These are phyloP conservation scores for Vanilla planifolia DNA, from an alignment of 106 monocot genomes.

Conservation along the genomic window DNA sequence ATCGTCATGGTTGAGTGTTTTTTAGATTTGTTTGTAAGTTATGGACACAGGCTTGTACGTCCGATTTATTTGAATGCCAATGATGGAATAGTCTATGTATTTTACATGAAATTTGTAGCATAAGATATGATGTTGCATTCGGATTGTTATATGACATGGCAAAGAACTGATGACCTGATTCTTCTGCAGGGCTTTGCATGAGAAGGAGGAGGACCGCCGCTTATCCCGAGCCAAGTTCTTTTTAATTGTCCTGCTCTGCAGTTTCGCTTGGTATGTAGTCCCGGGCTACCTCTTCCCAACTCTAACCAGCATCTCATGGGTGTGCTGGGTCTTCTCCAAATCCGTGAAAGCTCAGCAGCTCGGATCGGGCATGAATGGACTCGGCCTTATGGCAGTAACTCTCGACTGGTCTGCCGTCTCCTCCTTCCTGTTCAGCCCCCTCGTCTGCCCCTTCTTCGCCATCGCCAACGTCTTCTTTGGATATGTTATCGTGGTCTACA, in stretches of 20 bases:
- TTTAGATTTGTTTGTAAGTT: no score
- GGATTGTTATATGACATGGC: no score
- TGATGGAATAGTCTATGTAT: no score
- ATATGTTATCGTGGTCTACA: constrained; percentile 45
- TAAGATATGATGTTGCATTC: no score
- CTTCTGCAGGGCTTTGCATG: constrained; percentile 75
- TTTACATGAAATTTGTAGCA: no score
- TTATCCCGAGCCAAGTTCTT: constrained; percentile 91
- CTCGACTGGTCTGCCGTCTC: constrained; percentile 78
- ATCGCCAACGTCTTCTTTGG: constrained; percentile 74
- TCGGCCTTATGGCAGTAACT: constrained; percentile 74
- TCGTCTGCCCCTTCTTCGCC: constrained; percentile 84
- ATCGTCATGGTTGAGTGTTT: no score
- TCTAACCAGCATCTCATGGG: constrained; percentile 68
- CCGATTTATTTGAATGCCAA: no score
- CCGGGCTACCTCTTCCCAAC: constrained; percentile 86
- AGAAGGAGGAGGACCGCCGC: constrained; percentile 63
- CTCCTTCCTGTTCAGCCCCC: constrained; percentile 87
- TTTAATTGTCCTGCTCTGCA: constrained; percentile 61
- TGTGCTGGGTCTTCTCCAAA: constrained; percentile 79
- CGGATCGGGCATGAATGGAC: constrained; percentile 78
- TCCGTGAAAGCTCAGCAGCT: constrained; percentile 92
- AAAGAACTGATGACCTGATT: no score
- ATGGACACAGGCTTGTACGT: no score
- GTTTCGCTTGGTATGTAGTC: constrained; percentile 79